Evolutionary conservation across 2,329 filamentous ascomycete genomes (phyloP).

Genomic region (Hymenotorrendiella dingleyae): DNA sequence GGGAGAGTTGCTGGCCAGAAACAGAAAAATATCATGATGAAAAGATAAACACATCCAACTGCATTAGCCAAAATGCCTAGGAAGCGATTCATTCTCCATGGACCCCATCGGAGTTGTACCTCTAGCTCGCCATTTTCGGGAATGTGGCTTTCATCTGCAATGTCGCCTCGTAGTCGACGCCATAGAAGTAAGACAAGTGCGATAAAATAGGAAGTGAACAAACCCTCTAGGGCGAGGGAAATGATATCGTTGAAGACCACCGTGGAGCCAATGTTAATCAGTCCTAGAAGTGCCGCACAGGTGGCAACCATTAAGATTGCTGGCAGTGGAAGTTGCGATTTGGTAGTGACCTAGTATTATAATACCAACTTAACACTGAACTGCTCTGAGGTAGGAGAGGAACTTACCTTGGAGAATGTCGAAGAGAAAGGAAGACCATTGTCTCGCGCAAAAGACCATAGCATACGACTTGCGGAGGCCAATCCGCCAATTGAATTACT

Average conservation of each 20-base stretch:
- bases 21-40: constrained; percentile 3
- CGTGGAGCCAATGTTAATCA: constrained; percentile 43
- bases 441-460: constrained; percentile 3
- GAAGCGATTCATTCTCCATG: constrained; percentile 1
- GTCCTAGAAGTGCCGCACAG: constrained; percentile 7
- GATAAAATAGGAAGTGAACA: constrained; percentile 1
- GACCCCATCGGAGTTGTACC: constrained; percentile 1
- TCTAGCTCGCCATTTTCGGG: neutral
- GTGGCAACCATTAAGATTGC: constrained; percentile 17
- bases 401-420: neutral
- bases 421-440: neutral
- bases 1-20: neutral
- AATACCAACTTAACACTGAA: too few species aligned
- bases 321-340: constrained; percentile 33
- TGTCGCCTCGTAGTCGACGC: constrained; percentile 3
- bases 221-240: constrained; percentile 25
- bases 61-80: neutral
- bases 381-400: neutral
- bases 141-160: neutral
- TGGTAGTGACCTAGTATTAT: neutral
- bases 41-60: neutral
- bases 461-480: neutral
- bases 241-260: constrained; percentile 46
- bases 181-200: neutral
- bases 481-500: neutral